Conservation (phyloP, 176 grass and related monocot species). For the Oryza australiensis region DNA sequence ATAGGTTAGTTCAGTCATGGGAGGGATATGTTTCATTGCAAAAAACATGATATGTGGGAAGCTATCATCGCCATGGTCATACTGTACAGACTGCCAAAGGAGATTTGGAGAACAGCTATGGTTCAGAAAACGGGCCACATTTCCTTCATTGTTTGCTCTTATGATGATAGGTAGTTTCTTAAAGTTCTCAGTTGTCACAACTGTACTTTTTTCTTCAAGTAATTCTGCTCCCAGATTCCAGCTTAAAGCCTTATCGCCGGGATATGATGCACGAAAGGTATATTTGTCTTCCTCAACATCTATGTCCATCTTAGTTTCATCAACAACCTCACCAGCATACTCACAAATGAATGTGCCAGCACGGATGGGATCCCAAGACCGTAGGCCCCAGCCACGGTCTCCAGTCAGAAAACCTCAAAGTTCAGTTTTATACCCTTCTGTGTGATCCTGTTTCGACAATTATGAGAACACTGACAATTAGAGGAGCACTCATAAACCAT, state of each 20-base stretch:
- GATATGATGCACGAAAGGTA: constrained; percentile 34
- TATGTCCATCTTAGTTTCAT: constrained; percentile 31
- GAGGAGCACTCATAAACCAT: constrained; percentile 56
- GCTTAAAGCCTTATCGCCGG: constrained; percentile 11
- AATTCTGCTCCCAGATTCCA: constrained; percentile 61
- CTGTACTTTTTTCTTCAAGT: constrained; percentile 29
- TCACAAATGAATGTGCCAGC: constrained; percentile 68
- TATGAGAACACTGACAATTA: constrained; percentile 42
- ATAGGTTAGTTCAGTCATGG: constrained; percentile 68
- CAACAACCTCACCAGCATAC: constrained; percentile 53
- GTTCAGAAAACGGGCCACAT: constrained; percentile 68
- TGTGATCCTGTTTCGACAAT: constrained; percentile 59
- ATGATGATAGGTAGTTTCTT: constrained; percentile 45
- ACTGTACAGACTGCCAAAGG: constrained; percentile 63
- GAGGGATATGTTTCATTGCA: constrained; percentile 67
- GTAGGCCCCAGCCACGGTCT: constrained; percentile 60
- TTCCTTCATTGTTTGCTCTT: constrained; percentile 55
- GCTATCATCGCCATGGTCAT: constrained; percentile 49
- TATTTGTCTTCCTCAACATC: constrained; percentile 47
- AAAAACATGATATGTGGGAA: constrained; percentile 74
- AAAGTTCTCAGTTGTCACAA: constrained; percentile 20
- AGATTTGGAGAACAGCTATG: constrained; percentile 74
- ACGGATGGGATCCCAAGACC: constrained; percentile 62
- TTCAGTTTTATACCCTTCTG: constrained; percentile 55
- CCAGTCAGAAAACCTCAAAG: constrained; percentile 63